Evolutionary conservation across 805 yeast genomes (phyloP).

Genomic region (Saccharomycopsis babjevae): DNA sequence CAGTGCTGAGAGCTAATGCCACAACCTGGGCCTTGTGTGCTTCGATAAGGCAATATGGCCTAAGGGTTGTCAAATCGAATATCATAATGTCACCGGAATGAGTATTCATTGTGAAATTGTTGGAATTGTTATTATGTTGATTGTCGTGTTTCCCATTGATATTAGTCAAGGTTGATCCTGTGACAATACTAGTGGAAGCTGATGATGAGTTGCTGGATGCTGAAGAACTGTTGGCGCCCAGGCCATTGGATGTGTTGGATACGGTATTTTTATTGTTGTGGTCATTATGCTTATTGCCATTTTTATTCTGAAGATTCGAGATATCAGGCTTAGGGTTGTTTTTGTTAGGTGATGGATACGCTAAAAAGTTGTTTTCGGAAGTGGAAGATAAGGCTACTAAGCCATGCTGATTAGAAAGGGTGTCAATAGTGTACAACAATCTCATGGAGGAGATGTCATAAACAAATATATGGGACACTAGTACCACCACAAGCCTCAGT

Average conservation of each 20-base stretch:
- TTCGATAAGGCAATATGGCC: conserved; percentile 45
- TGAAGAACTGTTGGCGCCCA: neutral
- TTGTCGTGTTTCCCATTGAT: neutral
- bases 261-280: neutral
- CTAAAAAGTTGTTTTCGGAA: conserved; percentile 43
- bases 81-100: conserved; percentile 38
- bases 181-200: neutral
- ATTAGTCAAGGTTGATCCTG: neutral
- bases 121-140: neutral
- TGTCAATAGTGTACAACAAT: conserved; percentile 45
- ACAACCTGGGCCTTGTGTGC: conserved; percentile 67
- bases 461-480: conserved; percentile 56
- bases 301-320: neutral
- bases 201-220: conserved; percentile 1
- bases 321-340: neutral
- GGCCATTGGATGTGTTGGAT: neutral
- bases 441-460: conserved; percentile 67
- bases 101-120: conserved; percentile 18
- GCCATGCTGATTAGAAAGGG: conserved; percentile 40
- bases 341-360: conserved; percentile 56
- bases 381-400: conserved; percentile 52
- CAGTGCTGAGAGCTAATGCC: conserved; percentile 49
- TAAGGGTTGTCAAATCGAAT: conserved; percentile 6
- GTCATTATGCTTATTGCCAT: neutral
- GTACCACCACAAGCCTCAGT: conserved; percentile 49